Evolutionary conservation across 2,329 filamentous ascomycete species (phyloP).

Genomic region (Fusarium sororula): DNA sequence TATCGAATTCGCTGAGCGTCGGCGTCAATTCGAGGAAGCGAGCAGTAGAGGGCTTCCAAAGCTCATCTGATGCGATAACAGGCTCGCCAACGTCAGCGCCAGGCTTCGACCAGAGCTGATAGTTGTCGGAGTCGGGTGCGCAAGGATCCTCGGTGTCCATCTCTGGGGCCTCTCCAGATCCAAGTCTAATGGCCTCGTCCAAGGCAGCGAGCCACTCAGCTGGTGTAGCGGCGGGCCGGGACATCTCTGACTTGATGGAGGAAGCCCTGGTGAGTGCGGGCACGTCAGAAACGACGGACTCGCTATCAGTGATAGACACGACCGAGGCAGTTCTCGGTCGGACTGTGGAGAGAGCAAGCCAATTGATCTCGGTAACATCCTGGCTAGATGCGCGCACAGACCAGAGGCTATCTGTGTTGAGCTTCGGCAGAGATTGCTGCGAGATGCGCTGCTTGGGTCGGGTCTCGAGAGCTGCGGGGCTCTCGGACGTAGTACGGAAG

Average conservation of each 20-base stretch:
- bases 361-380: conserved; percentile 27
- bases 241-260: conserved; percentile 33
- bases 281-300: conserved; percentile 14
- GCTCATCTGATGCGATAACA: conserved; percentile 17
- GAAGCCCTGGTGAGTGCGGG: conserved; percentile 32
- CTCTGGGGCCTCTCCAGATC: conserved; percentile 20
- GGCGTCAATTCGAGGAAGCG: conserved; percentile 35
- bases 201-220: conserved; percentile 54
- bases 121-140: conserved; percentile 18
- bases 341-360: conserved; percentile 37
- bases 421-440: conserved; percentile 41
- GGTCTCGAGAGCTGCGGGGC: conserved; percentile 44
- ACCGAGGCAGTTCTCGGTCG: conserved; percentile 33
- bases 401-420: conserved; percentile 51
- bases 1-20: conserved; percentile 30
- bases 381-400: conserved; percentile 36
- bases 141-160: conserved; percentile 14
- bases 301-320: conserved; percentile 27
- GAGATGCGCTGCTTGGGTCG: conserved; percentile 46
- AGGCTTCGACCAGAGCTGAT: conserved; percentile 41
- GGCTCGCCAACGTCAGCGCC: conserved; percentile 3
- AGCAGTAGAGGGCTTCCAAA: conserved; percentile 37
- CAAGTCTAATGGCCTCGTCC: conserved; percentile 33
- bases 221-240: conserved; percentile 37
- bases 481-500: conserved; percentile 40